Percentiles rank a stretch among this genome's conserved stretches.
phyloP scores from a whole-genome alignment of 257 asterid species.

The Solanum pimpinellifolium region DNA sequence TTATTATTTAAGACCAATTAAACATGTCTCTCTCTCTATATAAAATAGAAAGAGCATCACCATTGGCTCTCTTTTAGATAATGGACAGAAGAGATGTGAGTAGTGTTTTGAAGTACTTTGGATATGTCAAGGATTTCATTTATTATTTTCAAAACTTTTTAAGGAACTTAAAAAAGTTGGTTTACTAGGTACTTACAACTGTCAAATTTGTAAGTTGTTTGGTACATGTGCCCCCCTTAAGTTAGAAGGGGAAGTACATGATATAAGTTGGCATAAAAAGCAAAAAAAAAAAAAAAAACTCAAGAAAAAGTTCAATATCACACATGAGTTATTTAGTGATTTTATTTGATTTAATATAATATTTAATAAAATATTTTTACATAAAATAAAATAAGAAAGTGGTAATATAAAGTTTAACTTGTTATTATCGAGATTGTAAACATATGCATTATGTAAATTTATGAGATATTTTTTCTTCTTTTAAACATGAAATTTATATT shows the following conservation, averaged over 20 bases:
- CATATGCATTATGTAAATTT: not conserved
- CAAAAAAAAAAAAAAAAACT: too few species aligned
- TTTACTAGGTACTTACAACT: not conserved
- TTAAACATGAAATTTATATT: too few species aligned
- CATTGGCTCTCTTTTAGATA: not conserved
- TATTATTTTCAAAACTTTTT: not conserved
- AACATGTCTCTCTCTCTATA: not conserved
- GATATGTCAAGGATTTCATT: not conserved
- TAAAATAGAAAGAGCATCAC: not conserved
- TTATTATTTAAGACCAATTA: not conserved
- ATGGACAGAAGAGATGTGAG: not conserved
- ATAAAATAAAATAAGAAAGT: not conserved
- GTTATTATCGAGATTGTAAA: not conserved
- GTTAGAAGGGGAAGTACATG: not conserved
- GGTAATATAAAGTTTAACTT: too few species aligned
- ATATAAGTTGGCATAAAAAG: not conserved
- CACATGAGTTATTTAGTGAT: not conserved
- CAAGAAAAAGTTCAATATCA: not conserved
- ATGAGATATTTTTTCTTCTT: not conserved
- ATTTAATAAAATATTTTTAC: not conserved
- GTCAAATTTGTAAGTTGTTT: not conserved
- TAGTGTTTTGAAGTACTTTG: not conserved
- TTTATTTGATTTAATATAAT: not conserved
- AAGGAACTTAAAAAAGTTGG: not conserved
- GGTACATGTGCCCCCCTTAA: not conserved